These are phyloP conservation scores for Phanerochaete carnosa DNA, from an alignment of 768 basidiomycete species.

Conservation along the genomic window DNA sequence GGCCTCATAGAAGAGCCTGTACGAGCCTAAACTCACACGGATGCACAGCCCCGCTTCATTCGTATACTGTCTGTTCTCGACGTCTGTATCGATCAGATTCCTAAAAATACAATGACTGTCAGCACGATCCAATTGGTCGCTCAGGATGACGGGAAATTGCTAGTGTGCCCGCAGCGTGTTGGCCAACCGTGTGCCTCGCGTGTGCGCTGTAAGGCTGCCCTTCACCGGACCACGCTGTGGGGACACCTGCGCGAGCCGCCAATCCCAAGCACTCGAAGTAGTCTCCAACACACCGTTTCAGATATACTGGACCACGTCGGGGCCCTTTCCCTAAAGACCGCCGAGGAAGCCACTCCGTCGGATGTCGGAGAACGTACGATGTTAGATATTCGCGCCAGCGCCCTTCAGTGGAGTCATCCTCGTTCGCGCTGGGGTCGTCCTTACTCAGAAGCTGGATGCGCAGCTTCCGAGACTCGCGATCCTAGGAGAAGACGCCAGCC, in stretches of 20 bases:
- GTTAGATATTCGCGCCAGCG: slow-evolving; percentile 78
- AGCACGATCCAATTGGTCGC: slow-evolving; percentile 15
- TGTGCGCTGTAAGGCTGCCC: not conserved
- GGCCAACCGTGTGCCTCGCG: not conserved
- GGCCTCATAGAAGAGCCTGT: slow-evolving; percentile 67
- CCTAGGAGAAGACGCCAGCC: slow-evolving; percentile 36
- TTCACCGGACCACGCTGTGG: not conserved
- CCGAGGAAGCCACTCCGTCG: slow-evolving; percentile 65
- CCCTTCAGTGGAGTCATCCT: slow-evolving; percentile 37
- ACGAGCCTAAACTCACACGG: slow-evolving; percentile 55
- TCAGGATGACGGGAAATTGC: slow-evolving; percentile 1
- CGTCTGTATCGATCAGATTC: slow-evolving; percentile 36
- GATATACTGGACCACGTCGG: slow-evolving; percentile 41
- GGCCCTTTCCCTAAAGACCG: slow-evolving; percentile 26
- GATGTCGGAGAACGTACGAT: slow-evolving; percentile 65
- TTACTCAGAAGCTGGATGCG: slow-evolving; percentile 56
- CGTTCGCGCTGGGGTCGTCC: slow-evolving; percentile 64
- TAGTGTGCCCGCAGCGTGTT: slow-evolving; percentile 6
- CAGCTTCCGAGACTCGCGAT: slow-evolving; percentile 50
- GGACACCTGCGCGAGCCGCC: not conserved
- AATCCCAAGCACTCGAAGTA: slow-evolving; percentile 1
- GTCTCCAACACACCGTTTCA: slow-evolving; percentile 59
- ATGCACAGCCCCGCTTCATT: slow-evolving; percentile 45
- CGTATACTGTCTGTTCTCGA: slow-evolving; percentile 10
- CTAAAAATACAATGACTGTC: slow-evolving; percentile 44